Evolutionary conservation across 768 basidiomycete genomes (phyloP).

Genomic region (Lactifluus hygrophoroides): DNA sequence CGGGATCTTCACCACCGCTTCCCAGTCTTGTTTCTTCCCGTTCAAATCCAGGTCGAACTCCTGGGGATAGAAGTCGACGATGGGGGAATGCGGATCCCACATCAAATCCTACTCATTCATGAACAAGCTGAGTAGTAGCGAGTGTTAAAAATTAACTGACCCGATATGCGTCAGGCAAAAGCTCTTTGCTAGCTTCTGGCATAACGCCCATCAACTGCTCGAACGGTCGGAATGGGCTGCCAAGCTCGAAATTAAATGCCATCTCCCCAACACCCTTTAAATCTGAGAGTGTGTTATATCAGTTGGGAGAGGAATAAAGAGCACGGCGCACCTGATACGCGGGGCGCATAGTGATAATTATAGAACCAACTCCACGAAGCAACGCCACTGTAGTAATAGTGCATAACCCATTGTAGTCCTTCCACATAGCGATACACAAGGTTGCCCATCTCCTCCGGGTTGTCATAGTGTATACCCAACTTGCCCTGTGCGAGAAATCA

Average conservation of each 20-base stretch:
- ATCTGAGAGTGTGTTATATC: conserved; percentile 32
- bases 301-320: conserved; percentile 15
- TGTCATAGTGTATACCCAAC: conserved; percentile 68
- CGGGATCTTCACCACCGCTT: conserved; percentile 97
- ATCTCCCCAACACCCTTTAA: conserved; percentile 59
- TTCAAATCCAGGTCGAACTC: conserved; percentile 93
- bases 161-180: conserved; percentile 79
- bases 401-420: conserved; percentile 98
- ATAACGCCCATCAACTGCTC: conserved; percentile 98
- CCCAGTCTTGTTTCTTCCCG: conserved; percentile 98
- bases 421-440: conserved; percentile 80
- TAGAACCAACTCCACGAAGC: conserved; percentile 99
- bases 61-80: conserved; percentile 88
- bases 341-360: conserved; percentile 93
- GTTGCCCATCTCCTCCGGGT: conserved; percentile 57
- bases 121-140: conserved; percentile 5
- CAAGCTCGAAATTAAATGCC: conserved; percentile 80
- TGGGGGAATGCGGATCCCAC: conserved; percentile 75
- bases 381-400: conserved; percentile 96
- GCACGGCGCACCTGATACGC: conserved; percentile 71
- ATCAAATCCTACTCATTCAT: conserved; percentile 65
- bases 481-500: conserved; percentile 55
- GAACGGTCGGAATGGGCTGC: conserved; percentile 84
- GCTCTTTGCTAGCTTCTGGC: conserved; percentile 82
- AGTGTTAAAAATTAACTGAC: conserved; percentile 34